These are phyloP conservation scores for Polygonum aviculare DNA, from an alignment of 148 eudicot species.

Conservation along the genomic window DNA sequence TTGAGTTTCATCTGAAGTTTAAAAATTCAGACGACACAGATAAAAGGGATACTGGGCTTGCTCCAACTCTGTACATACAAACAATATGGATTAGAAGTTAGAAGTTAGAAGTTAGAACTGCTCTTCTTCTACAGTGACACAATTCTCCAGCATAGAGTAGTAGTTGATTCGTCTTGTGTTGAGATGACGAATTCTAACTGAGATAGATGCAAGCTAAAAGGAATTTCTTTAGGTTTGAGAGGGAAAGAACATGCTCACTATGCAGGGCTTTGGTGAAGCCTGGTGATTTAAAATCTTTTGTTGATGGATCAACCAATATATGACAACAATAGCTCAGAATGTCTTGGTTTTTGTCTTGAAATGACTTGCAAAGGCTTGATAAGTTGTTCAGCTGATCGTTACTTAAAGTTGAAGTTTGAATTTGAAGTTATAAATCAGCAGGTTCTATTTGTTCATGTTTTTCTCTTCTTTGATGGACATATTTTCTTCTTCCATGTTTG, in stretches of 20 bases:
- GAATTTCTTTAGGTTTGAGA: too few species aligned
- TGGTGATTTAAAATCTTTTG: too few species aligned
- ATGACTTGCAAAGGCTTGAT: too few species aligned
- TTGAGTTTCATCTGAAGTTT: neutral
- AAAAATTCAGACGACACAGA: neutral
- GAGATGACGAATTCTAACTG: neutral
- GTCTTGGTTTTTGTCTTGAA: too few species aligned
- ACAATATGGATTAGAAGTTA: neutral
- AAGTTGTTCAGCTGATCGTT: too few species aligned
- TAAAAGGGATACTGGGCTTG: neutral
- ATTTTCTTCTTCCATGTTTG: too few species aligned
- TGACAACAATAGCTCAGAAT: too few species aligned
- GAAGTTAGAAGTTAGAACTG: neutral
- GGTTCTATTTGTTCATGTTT: too few species aligned
- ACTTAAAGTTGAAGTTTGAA: too few species aligned
- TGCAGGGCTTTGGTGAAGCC: slow-evolving; percentile 39
- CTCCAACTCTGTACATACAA: slow-evolving; percentile 5
- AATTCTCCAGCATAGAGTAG: neutral
- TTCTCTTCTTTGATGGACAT: too few species aligned
- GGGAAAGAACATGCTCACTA: slow-evolving; percentile 30
- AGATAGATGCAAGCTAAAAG: neutral
- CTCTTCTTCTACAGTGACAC: neutral
- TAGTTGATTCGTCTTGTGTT: neutral
- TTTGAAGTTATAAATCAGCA: too few species aligned
- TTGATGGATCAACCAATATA: too few species aligned